Evolutionary conservation across 176 grass and related monocot species (phyloP).

Genomic region (Rhynchospora breviuscula): DNA sequence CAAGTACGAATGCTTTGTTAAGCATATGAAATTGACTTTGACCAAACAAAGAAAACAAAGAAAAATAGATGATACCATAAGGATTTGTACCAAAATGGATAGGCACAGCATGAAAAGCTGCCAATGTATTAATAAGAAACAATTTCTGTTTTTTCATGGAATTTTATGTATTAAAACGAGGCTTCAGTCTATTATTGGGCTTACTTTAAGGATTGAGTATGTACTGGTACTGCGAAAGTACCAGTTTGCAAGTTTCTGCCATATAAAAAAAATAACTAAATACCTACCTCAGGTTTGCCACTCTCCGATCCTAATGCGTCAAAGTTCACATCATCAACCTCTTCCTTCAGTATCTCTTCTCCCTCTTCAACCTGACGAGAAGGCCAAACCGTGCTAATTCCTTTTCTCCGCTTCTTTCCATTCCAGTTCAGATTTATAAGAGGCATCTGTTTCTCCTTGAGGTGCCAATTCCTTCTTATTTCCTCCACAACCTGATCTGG

Average conservation of each 20-base stretch:
- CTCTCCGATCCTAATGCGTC: not conserved
- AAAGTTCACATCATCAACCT: not conserved
- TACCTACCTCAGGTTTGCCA: not conserved
- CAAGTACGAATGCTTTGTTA: not conserved
- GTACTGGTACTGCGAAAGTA: not conserved
- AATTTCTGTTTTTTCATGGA: not conserved
- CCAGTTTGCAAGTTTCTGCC: not conserved
- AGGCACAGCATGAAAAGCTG: not conserved
- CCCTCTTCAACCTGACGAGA: not conserved
- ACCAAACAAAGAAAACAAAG: not conserved
- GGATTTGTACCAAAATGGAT: not conserved
- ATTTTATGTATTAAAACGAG: not conserved
- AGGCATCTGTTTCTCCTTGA: conserved; percentile 41
- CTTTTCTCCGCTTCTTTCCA: conserved; percentile 10
- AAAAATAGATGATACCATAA: not conserved
- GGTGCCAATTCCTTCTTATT: conserved; percentile 52
- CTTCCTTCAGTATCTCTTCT: not conserved
- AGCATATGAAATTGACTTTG: not conserved
- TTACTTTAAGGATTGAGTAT: not conserved
- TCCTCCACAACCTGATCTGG: conserved; percentile 52
- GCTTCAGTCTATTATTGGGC: not conserved
- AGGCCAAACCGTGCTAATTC: not conserved
- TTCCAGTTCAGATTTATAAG: conserved; percentile 5
- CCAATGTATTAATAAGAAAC: not conserved
- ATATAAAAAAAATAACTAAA: not conserved